phyloP scores from a whole-genome alignment of 1,139 yeast genomes.

The Hyphopichia khmerensis region DNA sequence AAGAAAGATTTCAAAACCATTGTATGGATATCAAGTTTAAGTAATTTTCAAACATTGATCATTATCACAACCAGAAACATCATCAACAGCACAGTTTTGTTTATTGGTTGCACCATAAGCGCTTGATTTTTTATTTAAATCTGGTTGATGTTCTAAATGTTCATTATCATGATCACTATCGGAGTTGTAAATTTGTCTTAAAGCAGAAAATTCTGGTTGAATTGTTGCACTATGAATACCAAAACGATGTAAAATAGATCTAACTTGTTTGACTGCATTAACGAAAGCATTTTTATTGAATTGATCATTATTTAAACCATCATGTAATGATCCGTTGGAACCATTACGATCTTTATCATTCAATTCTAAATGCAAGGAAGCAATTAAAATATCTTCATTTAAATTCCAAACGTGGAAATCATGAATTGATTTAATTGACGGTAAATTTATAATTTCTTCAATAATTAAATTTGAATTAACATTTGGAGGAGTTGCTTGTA shows the following conservation, averaged over 20 bases:
- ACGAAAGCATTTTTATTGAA: constrained; percentile 52
- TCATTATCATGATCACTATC: constrained; percentile 1
- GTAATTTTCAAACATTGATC: constrained; percentile 20
- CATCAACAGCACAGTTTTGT: constrained; percentile 34
- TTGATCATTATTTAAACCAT: constrained; percentile 25
- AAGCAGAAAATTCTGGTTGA: constrained; percentile 71
- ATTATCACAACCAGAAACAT: constrained; percentile 35
- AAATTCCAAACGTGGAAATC: constrained; percentile 97
- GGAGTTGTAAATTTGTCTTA: constrained; percentile 4
- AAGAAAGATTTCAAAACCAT: not conserved
- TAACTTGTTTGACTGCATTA: constrained; percentile 70
- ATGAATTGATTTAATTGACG: constrained; percentile 81
- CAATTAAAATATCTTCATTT: constrained; percentile 83
- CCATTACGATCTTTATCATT: constrained; percentile 13
- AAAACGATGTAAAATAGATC: constrained; percentile 74
- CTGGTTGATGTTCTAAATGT: not conserved
- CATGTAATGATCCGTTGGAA: not conserved
- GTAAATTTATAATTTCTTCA: constrained; percentile 60
- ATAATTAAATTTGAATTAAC: constrained; percentile 76
- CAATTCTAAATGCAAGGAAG: constrained; percentile 84
- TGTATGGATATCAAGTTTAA: not conserved
- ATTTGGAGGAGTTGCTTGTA: constrained; percentile 89
- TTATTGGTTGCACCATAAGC: constrained; percentile 36
- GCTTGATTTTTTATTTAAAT: constrained; percentile 13
- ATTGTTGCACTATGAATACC: constrained; percentile 94